Conservation (phyloP, 1,284 basidiomycete species). For the Ganoderma meredithae region DNA sequence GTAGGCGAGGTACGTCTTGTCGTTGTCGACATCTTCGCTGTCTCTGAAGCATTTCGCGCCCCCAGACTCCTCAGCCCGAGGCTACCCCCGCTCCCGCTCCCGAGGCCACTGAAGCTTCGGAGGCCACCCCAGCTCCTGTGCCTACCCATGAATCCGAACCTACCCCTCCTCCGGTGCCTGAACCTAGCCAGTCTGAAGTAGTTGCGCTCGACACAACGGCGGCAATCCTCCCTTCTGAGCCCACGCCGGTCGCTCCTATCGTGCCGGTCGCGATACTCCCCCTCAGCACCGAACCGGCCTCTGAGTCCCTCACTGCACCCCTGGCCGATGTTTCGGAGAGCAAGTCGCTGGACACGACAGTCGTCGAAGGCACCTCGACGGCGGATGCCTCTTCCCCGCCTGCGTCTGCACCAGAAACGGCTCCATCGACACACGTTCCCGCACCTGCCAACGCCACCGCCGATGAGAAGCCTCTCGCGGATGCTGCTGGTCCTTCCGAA, state of each 20-base stretch:
- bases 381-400: neutral
- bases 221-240: slow-evolving; percentile 28
- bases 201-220: slow-evolving; percentile 14
- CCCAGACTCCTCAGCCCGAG: neutral
- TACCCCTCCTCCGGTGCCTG: slow-evolving; percentile 15
- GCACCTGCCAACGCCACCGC: slow-evolving; percentile 19
- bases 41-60: neutral
- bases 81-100: neutral
- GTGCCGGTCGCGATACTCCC: slow-evolving; percentile 32
- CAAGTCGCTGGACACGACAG: slow-evolving; percentile 30
- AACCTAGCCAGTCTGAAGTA: slow-evolving; percentile 17
- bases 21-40: neutral
- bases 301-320: slow-evolving; percentile 18
- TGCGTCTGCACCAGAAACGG: slow-evolving; percentile 3
- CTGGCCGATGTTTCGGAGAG: slow-evolving; percentile 28
- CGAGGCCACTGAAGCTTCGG: neutral
- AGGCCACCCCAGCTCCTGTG: neutral
- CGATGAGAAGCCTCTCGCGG: slow-evolving; percentile 24
- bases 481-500: slow-evolving; percentile 26
- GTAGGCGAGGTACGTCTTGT: slow-evolving; percentile 20
- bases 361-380: slow-evolving; percentile 29
- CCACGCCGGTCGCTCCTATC: slow-evolving; percentile 26
- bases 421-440: slow-evolving; percentile 33
- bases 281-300: slow-evolving; percentile 24
- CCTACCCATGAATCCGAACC: neutral